Evolutionary conservation across 164 flowering plant genomes (phyloP), one percentile per base, ranked within the genome.

Genomic region (Tinospora cordifolia): DNA sequence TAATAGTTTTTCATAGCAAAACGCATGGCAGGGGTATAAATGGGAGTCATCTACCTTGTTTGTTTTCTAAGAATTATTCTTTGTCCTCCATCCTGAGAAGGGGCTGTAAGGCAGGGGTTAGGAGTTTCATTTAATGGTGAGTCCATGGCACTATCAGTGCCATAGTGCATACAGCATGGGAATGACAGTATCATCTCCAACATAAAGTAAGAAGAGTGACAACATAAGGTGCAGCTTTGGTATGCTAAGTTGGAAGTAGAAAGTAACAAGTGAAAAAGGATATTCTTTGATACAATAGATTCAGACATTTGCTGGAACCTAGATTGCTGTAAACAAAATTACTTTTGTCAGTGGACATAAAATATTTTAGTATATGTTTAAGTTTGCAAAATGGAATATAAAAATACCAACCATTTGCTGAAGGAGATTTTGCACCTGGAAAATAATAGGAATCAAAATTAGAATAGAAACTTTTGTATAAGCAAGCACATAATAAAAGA

Each of bases 221-320:
- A 54, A 54, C 21, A 22, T 9, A 17, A 54, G 22, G 9, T 30
- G 21, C 8, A 19, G 21, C 25, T 17, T 5, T 3, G 24, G 0
- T 21, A 54, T 54, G 24, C 60, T 5, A 54, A 19, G 60, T n/a
- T 19, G 60, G 24, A 9, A 21, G 24, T 44, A 19, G n/a, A 54
- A 21, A 47, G 19, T 47, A 40, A 66, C 54, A 66, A 41, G 34
- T 19, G 36, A 30, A 68, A 82, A 91, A 90, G 97, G 97, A 91
- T 93, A 93, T 93, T 90, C 81, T 93, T 93, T 15, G 88, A 75
- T 38, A 91, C 84, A 73, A 91, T 93, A 70, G 90, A 81, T 44
- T 88, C 92, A 0, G 97, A 91, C 97, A 93, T 93, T 70, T 88
- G 64, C 66, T 90, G 96, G 71, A 93, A 93, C 87, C 97, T 88